These are phyloP conservation scores for Chenopodium suecicum DNA, from an alignment of 148 eudicot genomes.

Conservation along the genomic window DNA sequence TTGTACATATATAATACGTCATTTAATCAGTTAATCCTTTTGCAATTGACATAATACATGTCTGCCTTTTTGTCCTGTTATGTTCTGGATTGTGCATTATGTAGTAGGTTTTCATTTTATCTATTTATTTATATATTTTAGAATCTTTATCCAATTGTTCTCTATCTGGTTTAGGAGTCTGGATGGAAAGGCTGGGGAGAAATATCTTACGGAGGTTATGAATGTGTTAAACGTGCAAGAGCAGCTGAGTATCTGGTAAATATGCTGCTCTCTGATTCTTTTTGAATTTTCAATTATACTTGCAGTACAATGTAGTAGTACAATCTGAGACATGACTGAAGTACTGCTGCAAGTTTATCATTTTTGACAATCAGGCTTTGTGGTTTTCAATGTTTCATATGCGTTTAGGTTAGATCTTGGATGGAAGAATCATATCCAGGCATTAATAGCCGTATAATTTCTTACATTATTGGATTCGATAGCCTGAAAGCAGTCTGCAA, in stretches of 20 bases:
- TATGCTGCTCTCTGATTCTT: neutral
- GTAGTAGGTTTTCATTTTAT: neutral
- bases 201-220: constrained; percentile 91
- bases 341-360: neutral
- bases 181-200: constrained; percentile 99
- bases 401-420: constrained; percentile 82
- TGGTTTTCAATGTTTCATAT: neutral
- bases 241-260: constrained; percentile 92
- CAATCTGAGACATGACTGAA: neutral
- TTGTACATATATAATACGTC: neutral
- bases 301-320: too few species aligned
- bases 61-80: neutral
- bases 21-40: neutral
- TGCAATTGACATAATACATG: neutral
- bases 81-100: neutral
- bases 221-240: constrained; percentile 75
- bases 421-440: constrained; percentile 85
- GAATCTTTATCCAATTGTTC: neutral
- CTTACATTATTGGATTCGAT: constrained; percentile 90
- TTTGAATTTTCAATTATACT: neutral
- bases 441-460: constrained; percentile 45
- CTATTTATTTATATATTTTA: too few species aligned
- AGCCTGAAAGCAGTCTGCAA: constrained; percentile 64
- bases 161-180: constrained; percentile 45
- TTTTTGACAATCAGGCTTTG: neutral